Evolutionary conservation across 1,139 yeast species (phyloP).

Genomic region (Zygosaccharomyces sapae): DNA sequence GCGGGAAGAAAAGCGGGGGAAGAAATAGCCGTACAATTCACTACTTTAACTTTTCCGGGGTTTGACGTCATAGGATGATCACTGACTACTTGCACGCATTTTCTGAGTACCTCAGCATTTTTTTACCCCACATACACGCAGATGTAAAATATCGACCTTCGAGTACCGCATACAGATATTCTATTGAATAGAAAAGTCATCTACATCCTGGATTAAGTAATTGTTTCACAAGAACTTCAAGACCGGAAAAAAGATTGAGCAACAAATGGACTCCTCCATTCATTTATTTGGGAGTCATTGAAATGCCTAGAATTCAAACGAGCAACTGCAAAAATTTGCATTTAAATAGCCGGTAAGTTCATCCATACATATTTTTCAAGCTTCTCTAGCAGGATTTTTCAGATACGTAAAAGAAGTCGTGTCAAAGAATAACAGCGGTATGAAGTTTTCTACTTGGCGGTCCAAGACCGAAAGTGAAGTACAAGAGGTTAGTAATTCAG

Average conservation of each 20-base stretch:
- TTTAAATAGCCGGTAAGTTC: not conserved
- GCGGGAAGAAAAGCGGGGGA: not conserved
- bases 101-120: not conserved
- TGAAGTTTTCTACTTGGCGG: not conserved
- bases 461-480: not conserved
- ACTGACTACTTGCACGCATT: not conserved
- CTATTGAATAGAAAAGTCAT: not conserved
- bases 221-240: not conserved
- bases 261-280: too few relatives aligned
- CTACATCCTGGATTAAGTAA: not conserved
- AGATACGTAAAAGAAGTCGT: too few relatives aligned
- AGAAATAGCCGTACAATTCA: not conserved
- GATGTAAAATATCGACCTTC: not conserved
- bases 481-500: slow-evolving; percentile 1
- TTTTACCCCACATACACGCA: not conserved
- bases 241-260: not conserved
- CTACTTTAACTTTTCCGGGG: too few relatives aligned
- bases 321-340: not conserved
- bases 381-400: not conserved
- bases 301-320: not conserved
- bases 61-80: not conserved
- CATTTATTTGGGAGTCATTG: not conserved
- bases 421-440: not conserved
- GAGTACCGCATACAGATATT: not conserved
- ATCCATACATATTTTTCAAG: not conserved